Evolutionary conservation across 169 alveolate species (phyloP).

Genomic region (Neospora caninum): DNA sequence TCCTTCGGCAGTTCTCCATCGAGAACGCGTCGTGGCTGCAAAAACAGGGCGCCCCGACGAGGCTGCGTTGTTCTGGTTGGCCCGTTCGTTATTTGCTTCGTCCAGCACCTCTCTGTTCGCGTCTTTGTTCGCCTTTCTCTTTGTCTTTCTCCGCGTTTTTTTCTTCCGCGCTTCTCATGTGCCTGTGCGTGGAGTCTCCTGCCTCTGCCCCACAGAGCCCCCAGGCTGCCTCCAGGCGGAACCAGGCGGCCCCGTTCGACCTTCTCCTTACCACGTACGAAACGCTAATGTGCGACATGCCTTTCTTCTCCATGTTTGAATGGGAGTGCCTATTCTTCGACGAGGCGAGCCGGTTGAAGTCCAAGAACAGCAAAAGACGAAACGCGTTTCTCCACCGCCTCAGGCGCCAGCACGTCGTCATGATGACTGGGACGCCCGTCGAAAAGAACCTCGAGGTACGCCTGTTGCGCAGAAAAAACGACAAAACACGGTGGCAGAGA

Average conservation of each 20-base stretch:
- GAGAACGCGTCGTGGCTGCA: too few species aligned
- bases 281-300: not conserved
- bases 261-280: conserved; percentile 37
- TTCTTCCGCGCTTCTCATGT: not conserved
- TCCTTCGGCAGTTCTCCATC: too few species aligned
- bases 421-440: conserved; percentile 44
- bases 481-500: not conserved
- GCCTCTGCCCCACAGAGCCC: not conserved
- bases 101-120: too few species aligned
- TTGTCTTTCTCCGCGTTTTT: not conserved
- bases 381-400: not conserved
- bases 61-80: too few species aligned
- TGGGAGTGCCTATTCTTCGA: not conserved
- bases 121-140: too few species aligned
- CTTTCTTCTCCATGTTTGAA: not conserved
- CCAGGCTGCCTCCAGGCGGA: not conserved
- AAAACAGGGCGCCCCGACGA: too few species aligned
- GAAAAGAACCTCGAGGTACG: conserved; percentile 2
- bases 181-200: not conserved
- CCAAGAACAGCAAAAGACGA: not conserved
- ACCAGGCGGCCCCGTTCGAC: conserved; percentile 20
- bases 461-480: not conserved
- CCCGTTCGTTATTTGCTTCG: too few species aligned
- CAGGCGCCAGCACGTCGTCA: not conserved
- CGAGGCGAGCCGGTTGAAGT: conserved; percentile 42